These are phyloP conservation scores for Pichia pseudocactophila DNA, from an alignment of 805 yeast species.

Conservation along the genomic window DNA sequence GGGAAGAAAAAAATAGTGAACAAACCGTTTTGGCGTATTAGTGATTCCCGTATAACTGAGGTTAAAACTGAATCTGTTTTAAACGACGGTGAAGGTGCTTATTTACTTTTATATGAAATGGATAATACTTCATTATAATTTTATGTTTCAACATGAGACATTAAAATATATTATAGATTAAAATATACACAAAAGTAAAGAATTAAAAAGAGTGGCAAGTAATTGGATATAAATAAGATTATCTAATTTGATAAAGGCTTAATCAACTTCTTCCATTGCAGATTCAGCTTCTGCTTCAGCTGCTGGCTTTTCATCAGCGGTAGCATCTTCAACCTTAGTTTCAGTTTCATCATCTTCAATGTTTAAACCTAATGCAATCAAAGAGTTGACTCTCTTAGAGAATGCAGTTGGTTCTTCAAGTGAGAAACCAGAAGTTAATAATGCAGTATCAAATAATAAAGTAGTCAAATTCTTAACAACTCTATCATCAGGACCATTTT, in stretches of 20 bases:
- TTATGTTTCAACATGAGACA: background rate
- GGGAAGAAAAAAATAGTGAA: slow-evolving; percentile 31
- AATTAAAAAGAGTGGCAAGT: background rate
- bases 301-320: slow-evolving; percentile 25
- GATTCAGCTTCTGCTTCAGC: slow-evolving; percentile 60
- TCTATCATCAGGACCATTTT: slow-evolving; percentile 96
- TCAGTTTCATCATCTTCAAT: slow-evolving; percentile 70
- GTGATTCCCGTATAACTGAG: slow-evolving; percentile 67
- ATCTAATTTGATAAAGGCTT: slow-evolving; percentile 18
- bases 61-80: slow-evolving; percentile 48
- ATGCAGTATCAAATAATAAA: slow-evolving; percentile 93
- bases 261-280: slow-evolving; percentile 99
- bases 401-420: slow-evolving; percentile 97
- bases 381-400: slow-evolving; percentile 96
- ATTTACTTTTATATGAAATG: slow-evolving; percentile 72
- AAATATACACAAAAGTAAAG: background rate
- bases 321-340: slow-evolving; percentile 23
- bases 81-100: slow-evolving; percentile 66
- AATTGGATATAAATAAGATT: background rate
- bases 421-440: slow-evolving; percentile 97
- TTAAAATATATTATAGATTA: background rate
- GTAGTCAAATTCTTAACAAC: slow-evolving; percentile 97
- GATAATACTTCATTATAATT: too few relatives aligned
- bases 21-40: slow-evolving; percentile 75
- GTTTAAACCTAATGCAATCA: slow-evolving; percentile 95